phyloP scores from a whole-genome alignment of 2,329 filamentous ascomycete genomes.

The Pseudogymnoascus sp. region DNA sequence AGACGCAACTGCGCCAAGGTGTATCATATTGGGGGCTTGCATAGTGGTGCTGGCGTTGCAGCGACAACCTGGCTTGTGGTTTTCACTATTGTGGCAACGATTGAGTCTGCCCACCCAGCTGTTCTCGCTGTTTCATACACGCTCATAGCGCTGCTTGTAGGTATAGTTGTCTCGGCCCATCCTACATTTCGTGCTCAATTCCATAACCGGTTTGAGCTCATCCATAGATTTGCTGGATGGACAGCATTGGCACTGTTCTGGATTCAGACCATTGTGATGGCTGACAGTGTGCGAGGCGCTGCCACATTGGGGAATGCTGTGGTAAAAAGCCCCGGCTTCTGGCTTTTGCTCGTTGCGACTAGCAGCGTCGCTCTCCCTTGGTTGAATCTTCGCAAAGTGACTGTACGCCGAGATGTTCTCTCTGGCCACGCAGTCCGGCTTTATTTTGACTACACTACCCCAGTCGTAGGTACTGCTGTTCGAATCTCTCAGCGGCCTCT shows the following conservation, averaged over 20 bases:
- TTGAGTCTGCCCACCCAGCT: conserved; percentile 17
- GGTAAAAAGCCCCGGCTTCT: conserved; percentile 48
- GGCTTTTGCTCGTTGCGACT: conserved; percentile 60
- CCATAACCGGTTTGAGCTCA: conserved; percentile 64
- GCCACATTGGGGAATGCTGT: conserved; percentile 30
- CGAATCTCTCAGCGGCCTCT: conserved; percentile 57
- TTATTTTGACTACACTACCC: conserved; percentile 57
- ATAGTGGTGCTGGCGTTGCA: conserved; percentile 43
- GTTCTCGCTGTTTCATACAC: conserved; percentile 45
- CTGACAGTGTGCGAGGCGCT: conserved; percentile 35
- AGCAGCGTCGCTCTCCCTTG: conserved; percentile 63
- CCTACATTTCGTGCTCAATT: conserved; percentile 53
- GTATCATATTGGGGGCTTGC: conserved; percentile 47
- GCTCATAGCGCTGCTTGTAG: conserved; percentile 48
- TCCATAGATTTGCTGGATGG: conserved; percentile 71
- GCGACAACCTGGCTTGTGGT: conserved; percentile 40
- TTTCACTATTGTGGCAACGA: conserved; percentile 30
- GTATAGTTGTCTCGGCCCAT: conserved; percentile 56
- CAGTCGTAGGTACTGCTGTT: conserved; percentile 47
- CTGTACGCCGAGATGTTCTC: conserved; percentile 57
- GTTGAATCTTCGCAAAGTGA: conserved; percentile 60
- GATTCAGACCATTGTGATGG: conserved; percentile 50
- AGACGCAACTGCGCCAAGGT: conserved; percentile 37
- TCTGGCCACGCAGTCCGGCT: conserved; percentile 67
- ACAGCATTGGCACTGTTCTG: conserved; percentile 57